A percentile compares a stretch with the other conserved stretches of the same genome.
Conservation (phyloP, 345 rosid species). For the Eucalyptus pauciflora region DNA sequence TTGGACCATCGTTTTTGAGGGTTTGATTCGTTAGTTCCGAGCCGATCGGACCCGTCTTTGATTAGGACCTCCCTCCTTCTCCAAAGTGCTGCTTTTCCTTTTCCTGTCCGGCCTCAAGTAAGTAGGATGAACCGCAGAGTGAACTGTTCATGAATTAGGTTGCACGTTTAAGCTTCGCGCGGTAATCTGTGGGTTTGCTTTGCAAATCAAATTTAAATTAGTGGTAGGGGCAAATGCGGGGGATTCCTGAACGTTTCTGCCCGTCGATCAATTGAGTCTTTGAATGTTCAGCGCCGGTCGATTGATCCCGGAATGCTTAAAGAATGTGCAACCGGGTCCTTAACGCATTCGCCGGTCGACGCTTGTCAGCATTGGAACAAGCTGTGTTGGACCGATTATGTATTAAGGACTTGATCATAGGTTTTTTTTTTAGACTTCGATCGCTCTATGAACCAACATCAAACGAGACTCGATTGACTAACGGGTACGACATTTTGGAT, state of each 20-base stretch:
- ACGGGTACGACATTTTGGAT: background rate
- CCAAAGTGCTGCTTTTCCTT: background rate
- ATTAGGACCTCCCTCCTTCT: background rate
- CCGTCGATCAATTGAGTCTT: background rate
- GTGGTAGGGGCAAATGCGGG: background rate
- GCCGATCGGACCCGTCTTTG: background rate
- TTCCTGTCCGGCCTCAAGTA: slow-evolving; percentile 6
- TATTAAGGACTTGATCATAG: background rate
- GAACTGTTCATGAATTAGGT: background rate
- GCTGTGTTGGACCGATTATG: background rate
- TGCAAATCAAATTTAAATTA: background rate
- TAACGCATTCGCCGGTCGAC: background rate
- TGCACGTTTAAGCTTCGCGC: background rate
- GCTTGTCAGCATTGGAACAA: background rate
- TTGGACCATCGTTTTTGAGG: background rate
- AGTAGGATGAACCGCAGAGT: background rate
- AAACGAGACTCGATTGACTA: background rate
- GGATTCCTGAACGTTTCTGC: background rate
- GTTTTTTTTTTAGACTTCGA: background rate
- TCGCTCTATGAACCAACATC: background rate
- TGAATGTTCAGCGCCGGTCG: background rate
- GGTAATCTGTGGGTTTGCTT: background rate
- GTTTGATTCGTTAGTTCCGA: background rate
- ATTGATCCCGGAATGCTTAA: background rate
- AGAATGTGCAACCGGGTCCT: background rate